Evolutionary conservation across 805 yeast species (phyloP), one percentile per base, ranked within the genome.

Genomic region (Kodamaea neixiangensis): DNA sequence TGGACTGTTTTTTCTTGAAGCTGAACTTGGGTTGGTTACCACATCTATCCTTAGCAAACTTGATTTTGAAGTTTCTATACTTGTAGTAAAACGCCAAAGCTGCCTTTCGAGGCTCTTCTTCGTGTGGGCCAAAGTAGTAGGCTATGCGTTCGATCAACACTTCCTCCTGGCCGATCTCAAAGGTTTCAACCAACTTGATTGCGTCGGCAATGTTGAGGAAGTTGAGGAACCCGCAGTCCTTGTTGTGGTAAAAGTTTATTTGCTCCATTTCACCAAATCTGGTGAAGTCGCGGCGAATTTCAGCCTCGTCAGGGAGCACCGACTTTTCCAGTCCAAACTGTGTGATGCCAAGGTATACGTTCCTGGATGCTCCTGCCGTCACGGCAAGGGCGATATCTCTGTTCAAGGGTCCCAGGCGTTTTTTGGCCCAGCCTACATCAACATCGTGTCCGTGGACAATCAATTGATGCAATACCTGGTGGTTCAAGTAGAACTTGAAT

Each of bases 21-120:
- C 69, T 68, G 50, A 73, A 74, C 69, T 80, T 86, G 52, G 83
- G 86, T 29, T 80, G 89, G 60, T 86, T 86, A 2, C 87, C 96
- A 71, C 96, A 87, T 62, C 96, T 76, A 67, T 87, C 96, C 59
- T 85, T 85, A 43, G 90, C 96, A 66, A 78, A 87, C 46, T 81
- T 79, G 42, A 87, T 81, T 53, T 82, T 81, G 58, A 82, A 80
- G 3, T 75, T 70, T 39, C 59, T 59, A 59, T 87, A 87, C 56
- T 75, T 76, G 29, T 75, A 67, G 52, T 62, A 73, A 47, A 72
- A 64, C 21, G 55, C 55, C 5, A 66, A 67, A 10, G 59, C 58
- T 34, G 76, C 78, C 7, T 69, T 64, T 13, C 20, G 15, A 18
- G 40, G 37, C 15, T 61, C 66, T 47, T 75, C 75, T 35, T 78